Evolutionary conservation across 2,329 filamentous ascomycete genomes (phyloP).

Genomic region (Aspergillus niger): DNA sequence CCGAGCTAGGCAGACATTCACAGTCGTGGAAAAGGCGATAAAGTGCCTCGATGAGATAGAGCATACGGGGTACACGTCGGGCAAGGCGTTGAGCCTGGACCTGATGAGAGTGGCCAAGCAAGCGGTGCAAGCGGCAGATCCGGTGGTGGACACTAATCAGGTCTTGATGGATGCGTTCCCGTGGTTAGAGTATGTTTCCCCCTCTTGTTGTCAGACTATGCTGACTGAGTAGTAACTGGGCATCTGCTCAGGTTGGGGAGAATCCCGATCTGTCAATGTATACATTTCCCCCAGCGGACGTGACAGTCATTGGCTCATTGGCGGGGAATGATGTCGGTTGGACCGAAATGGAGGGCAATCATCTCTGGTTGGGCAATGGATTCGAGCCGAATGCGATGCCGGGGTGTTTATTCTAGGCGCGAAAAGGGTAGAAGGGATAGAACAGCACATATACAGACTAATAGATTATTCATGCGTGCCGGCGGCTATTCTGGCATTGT

Average conservation of each 20-base stretch:
- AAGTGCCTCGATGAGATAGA: constrained; percentile 20
- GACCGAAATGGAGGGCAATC: constrained; percentile 13
- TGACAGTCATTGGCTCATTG: neutral
- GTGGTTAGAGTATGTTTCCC: constrained; percentile 17
- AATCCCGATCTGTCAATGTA: constrained; percentile 1
- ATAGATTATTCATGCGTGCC: neutral
- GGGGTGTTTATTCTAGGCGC: constrained; percentile 13
- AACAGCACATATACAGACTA: neutral
- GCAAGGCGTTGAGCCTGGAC: constrained; percentile 19
- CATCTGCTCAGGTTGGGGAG: neutral
- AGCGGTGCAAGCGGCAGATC: constrained; percentile 12
- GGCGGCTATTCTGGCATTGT: neutral
- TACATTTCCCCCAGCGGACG: constrained; percentile 4
- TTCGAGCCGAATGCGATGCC: constrained; percentile 16
- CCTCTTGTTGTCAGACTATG: neutral
- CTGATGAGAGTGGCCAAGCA: constrained; percentile 22
- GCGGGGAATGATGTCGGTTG: constrained; percentile 8
- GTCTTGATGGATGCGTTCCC: constrained; percentile 16
- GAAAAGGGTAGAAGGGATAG: neutral
- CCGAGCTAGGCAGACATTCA: constrained; percentile 13
- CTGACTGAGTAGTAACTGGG: constrained; percentile 8
- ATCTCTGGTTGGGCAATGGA: constrained; percentile 13
- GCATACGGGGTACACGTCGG: constrained; percentile 16
- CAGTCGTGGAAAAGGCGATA: constrained; percentile 17
- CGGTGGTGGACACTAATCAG: constrained; percentile 16